A percentile compares a stretch with the other conserved stretches of the same genome.
phyloP scores from a whole-genome alignment of 2,329 filamentous ascomycete species.

The Mariannaea sp. region DNA sequence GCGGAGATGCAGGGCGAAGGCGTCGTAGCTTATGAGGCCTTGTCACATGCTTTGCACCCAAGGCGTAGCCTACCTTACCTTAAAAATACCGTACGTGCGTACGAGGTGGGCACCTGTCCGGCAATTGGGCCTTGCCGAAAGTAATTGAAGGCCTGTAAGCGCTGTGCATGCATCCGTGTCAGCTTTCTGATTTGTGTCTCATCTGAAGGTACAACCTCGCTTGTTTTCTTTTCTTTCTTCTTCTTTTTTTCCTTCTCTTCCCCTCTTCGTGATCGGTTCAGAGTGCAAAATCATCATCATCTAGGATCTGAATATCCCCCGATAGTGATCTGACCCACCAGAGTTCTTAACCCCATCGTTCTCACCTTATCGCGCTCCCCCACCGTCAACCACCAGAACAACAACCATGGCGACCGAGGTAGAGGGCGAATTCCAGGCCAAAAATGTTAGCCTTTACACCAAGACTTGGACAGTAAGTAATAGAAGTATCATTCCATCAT shows the following conservation, averaged over 20 bases:
- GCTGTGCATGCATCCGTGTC: not conserved
- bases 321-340: not conserved
- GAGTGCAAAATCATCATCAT: not conserved
- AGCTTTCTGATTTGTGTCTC: not conserved
- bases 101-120: too few relatives aligned
- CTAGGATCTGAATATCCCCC: not conserved
- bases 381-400: not conserved
- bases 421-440: slow-evolving; percentile 57
- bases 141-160: too few relatives aligned
- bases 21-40: slow-evolving; percentile 4
- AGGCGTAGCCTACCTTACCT: not conserved
- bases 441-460: slow-evolving; percentile 54
- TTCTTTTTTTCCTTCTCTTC: not conserved
- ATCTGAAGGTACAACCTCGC: not conserved
- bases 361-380: not conserved
- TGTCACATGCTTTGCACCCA: slow-evolving; percentile 11
- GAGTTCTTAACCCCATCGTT: too few relatives aligned
- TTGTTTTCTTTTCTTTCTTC: not conserved
- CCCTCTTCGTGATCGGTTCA: too few relatives aligned
- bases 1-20: not conserved
- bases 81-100: too few relatives aligned
- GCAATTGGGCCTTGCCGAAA: too few relatives aligned
- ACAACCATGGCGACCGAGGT: slow-evolving; percentile 45
- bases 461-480: slow-evolving; percentile 63
- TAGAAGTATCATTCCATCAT: not conserved